Percentiles rank a stretch among this genome's conserved stretches.
phyloP scores from a whole-genome alignment of 2,329 filamentous ascomycete species.

The Colletotrichum trifolii region DNA sequence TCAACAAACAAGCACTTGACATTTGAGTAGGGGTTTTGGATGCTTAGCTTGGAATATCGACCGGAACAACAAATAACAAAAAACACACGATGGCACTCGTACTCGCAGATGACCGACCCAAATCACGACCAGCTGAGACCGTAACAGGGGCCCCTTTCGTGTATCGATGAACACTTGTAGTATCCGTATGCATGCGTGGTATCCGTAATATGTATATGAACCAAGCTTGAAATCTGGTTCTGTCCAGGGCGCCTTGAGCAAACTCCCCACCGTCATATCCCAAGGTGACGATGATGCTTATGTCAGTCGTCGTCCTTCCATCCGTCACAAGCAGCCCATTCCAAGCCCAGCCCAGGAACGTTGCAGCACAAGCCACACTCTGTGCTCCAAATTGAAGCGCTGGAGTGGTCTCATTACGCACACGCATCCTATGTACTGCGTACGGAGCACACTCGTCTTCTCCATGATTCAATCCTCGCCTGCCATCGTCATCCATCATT shows the following conservation, averaged over 20 bases:
- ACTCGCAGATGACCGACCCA: conserved; percentile 3
- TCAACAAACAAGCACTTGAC: conserved; percentile 18
- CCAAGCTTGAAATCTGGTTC: not conserved
- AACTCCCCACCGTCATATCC: conserved; percentile 8
- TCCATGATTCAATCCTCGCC: conserved; percentile 24
- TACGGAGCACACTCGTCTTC: not conserved
- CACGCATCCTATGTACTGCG: not conserved
- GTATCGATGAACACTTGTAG: too few relatives aligned
- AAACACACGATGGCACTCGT: not conserved
- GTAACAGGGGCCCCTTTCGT: not conserved
- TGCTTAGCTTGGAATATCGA: not conserved
- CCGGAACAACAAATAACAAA: conserved; percentile 16
- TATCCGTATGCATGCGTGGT: not conserved
- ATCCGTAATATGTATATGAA: conserved; percentile 5
- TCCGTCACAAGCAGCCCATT: too few relatives aligned
- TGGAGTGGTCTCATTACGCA: not conserved
- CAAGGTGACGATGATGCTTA: not conserved
- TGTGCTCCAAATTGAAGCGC: not conserved
- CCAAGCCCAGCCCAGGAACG: too few relatives aligned
- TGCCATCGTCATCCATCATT: conserved; percentile 16
- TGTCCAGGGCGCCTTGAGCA: not conserved
- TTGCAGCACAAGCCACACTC: conserved; percentile 3
- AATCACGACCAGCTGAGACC: conserved; percentile 2
- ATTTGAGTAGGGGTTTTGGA: not conserved
- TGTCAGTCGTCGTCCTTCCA: not conserved